Base-by-base conservation (phyloP, 2,329 filamentous ascomycete genomes). In the Trichoderma sp. region DNA sequence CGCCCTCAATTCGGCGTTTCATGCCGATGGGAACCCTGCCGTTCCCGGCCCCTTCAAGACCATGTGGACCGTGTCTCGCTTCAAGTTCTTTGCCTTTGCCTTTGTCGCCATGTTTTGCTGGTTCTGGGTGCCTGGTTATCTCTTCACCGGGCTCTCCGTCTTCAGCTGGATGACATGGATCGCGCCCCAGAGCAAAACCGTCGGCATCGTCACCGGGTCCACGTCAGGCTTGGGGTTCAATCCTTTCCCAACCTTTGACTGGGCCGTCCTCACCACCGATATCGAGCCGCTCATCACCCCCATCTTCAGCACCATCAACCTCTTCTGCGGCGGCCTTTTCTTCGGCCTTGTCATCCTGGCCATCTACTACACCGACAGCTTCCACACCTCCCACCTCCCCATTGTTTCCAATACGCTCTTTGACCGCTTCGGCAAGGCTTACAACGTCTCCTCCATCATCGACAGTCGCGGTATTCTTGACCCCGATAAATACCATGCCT, bases 121-220 rank as follows among this genome's bases (percentile, higher is more conserved):
- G 70, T 85, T 83, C 67, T 85, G 81, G 80, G 77, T 86, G 54
- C 84, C 83, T 1, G 78, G 81, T 66, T 83, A 80, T 67, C 70
- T 86, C 51, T 85, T 84, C 69, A 74, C 74, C 15, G 80, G 78
- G 3, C 70, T 85, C 12, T 77, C 76, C 48, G 72, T 75, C 65
- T 85, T 86, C 71, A 80, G 77, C 68, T 86, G 82, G 81, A 79
- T 84, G 69, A 79, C 78, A 0, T 86, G 83, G 83, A 85, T 85
- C 59, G 74, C 78, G 0, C 82, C 82, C 0, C 68, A 74, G 15
- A 81, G 79, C 58, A 69, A 72, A 7, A 73, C 76, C 51, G 68
- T 81, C 19, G 74, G 73, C 45, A 71, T 74, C 24, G 67, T 81
- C 24, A 76, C 76, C 0, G 78, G 80, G 2, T 73, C 74, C 39